Percentiles rank a stretch among this genome's conserved stretches.
These are phyloP conservation scores for Pythium volutum DNA, from an alignment of 352 stramenopile species.

Conservation along the genomic window DNA sequence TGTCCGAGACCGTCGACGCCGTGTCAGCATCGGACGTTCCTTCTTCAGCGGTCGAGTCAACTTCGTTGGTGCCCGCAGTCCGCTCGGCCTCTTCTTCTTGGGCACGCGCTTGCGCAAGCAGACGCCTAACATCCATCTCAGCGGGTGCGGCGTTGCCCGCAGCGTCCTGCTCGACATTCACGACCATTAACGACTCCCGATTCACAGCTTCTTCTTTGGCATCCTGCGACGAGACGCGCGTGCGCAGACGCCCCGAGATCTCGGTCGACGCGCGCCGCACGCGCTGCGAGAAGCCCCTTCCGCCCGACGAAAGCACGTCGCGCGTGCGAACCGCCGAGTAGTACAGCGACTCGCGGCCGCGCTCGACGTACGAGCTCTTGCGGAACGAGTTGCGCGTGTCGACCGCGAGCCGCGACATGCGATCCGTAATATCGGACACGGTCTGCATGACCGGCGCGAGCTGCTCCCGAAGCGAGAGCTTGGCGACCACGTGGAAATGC, in stretches of 20 bases:
- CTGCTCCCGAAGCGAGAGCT: conserved; percentile 42
- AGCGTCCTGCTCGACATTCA: neutral
- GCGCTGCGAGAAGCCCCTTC: conserved; percentile 43
- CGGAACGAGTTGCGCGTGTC: conserved; percentile 28
- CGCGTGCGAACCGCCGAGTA: conserved; percentile 46
- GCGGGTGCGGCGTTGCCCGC: neutral
- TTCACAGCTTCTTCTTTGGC: conserved; percentile 5
- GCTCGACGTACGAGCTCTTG: conserved; percentile 36
- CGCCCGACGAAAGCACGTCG: conserved; percentile 38
- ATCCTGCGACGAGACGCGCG: conserved; percentile 22
- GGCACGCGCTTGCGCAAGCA: conserved; percentile 20
- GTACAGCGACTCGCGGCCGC: conserved; percentile 52
- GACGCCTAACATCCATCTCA: conserved; percentile 12
- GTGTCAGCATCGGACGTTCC: conserved; percentile 62
- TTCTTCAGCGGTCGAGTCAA: neutral
- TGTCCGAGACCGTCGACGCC: conserved; percentile 43
- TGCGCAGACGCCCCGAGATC: conserved; percentile 41
- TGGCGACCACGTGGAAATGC: conserved; percentile 58
- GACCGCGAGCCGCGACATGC: conserved; percentile 33
- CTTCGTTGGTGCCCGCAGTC: conserved; percentile 11
- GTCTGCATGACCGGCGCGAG: conserved; percentile 46
- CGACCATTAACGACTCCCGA: conserved; percentile 14
- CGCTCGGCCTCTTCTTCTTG: conserved; percentile 19
- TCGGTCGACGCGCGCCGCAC: conserved; percentile 41
- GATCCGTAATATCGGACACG: conserved; percentile 45